Conservation (phyloP, 495 filamentous ascomycete genomes). For the Penicillium robsamsonii region DNA sequence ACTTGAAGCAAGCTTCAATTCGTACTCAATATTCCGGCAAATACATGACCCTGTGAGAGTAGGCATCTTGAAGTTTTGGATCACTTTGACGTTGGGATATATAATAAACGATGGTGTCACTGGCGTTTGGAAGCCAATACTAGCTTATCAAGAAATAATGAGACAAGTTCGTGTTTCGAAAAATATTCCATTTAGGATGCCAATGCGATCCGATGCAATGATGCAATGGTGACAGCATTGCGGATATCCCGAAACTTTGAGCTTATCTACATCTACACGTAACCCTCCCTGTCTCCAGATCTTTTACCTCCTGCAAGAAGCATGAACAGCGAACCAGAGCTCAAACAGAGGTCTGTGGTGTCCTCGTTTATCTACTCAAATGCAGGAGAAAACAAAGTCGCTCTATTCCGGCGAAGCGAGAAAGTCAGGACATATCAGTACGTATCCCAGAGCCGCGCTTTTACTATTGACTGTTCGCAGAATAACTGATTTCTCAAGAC, state of each 20-base stretch:
- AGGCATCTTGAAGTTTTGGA: conserved; percentile 22
- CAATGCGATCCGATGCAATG: background rate
- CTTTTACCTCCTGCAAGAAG: background rate
- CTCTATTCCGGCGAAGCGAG: conserved; percentile 56
- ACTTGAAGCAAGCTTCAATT: conserved; percentile 42
- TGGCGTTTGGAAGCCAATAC: background rate
- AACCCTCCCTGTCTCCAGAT: background rate
- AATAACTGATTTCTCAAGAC: conserved; percentile 26
- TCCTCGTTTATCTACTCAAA: conserved; percentile 56
- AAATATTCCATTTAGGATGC: background rate
- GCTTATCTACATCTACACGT: background rate
- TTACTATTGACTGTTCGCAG: background rate
- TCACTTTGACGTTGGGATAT: background rate
- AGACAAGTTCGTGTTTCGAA: background rate
- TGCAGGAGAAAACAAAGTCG: conserved; percentile 40
- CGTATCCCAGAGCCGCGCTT: conserved; percentile 1
- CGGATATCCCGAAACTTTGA: background rate
- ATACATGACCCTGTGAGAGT: conserved; percentile 48
- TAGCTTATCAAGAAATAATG: background rate
- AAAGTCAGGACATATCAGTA: conserved; percentile 57
- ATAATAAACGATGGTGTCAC: background rate
- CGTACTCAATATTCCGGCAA: conserved; percentile 48
- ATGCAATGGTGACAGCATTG: background rate
- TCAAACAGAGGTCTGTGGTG: conserved; percentile 48
- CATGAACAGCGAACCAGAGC: background rate